Base-by-base conservation (phyloP, 768 basidiomycete genomes). In the Russula virescens region DNA sequence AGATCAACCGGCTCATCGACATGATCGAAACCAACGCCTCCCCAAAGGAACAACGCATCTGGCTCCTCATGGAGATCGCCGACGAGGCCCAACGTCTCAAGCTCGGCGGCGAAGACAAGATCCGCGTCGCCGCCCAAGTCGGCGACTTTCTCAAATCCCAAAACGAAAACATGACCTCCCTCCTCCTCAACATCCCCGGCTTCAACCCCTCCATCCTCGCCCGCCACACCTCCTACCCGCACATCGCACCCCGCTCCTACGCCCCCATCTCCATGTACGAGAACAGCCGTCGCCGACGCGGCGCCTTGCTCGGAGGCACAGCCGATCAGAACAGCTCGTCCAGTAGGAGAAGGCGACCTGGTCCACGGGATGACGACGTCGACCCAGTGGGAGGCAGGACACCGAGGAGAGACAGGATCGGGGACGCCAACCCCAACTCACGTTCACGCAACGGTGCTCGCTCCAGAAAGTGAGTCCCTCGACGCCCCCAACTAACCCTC, bases 71-170 rank as follows among this genome's bases (percentile, higher is more conserved):
- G 51, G 92, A 97, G 72, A 94, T 98, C 70, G 93, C 94, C 8
- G 95, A 98, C 59, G 96, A 98, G 75, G 94, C 94, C 0, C 79
- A 82, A 51, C 82, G 91, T 49, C 88, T 97, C 75, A 93, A 94
- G 74, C 83, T 94, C 64, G 95, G 96, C 28, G 91, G 91, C 58
- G 96, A 98, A 74, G 97, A 98, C 84, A 98, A 98, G 80, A 96
- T 98, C 74, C 85, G 93, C 70, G 92, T 96, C 63, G 93, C 93
- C 21, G 92, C 88, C 68, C 87, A 86, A 66, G 94, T 94, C 28
- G 91, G 91, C 42, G 94, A 98, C 77, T 88, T 84, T 69, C 85
- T 98, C 74, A 83, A 86, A 69, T 74, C 75, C 10, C 85, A 90
- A 73, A 75, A 79, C 50, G 71, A 71, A 63, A 85, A 91, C 69